Base-by-base conservation (phyloP, 2,329 filamentous ascomycete species). In the Aureobasidium zeae region DNA sequence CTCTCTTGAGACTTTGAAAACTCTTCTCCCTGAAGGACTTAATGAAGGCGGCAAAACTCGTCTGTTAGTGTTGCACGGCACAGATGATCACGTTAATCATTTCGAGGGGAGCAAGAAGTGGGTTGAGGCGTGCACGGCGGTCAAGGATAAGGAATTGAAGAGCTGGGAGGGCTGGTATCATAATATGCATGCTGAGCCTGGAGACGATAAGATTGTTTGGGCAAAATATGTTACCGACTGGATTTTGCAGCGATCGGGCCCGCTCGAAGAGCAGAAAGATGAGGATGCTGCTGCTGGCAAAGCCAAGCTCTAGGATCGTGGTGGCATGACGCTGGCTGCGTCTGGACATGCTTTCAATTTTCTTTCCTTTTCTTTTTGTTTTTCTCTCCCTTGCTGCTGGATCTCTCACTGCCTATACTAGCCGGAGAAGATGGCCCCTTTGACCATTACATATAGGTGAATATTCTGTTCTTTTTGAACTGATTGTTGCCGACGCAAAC, bases 101-200 rank as follows among this genome's bases (percentile, higher is more conserved):
- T 83, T 76, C 53, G 65, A 73, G 7, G 77, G 75, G 2, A 79
- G 76, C 45, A 76, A 77, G 64, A 70, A 66, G 46, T 84, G 83
- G 62, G 76, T 79, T 48, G 73, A 80, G 16, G 55, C 63, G 51
- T n/a, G n/a, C n/a, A 65, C 72, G 19, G 62, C 65, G 37, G 67
- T 83, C 5, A 66, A 72, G 53, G 86, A 93, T 60, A 83, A 78
- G 57, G 73, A 72, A 50, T 79, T 86, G 57, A 82, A 77, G 66
- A 64, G 69, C 15, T 94, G 91, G 59, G 76, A 83, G 21, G 87
- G 83, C 8, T 83, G 74, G 58, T 86, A 77, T 60, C 88, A 95
- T 64, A 81, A 84, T 65, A 51, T 64, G 43, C 61, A 64, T 44
- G 51, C 51, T 20, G 62, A 64, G 51, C 57, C 55, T 4, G 58